These are phyloP conservation scores for Trichophyton rubrum DNA, from an alignment of 2,329 filamentous ascomycete species.

Conservation along the genomic window DNA sequence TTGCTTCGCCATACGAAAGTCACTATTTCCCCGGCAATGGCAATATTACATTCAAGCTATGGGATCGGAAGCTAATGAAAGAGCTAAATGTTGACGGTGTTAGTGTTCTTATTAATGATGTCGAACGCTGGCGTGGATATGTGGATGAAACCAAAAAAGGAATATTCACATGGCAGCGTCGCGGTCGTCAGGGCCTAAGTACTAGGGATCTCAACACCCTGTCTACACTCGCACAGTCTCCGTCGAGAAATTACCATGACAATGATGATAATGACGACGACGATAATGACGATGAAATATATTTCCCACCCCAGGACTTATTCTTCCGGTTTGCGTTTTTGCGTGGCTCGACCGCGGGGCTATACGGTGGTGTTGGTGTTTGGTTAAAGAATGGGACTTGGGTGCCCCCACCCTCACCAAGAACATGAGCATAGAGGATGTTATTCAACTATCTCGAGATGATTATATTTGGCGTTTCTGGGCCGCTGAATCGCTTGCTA, in stretches of 20 bases:
- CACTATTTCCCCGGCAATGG: constrained; percentile 24
- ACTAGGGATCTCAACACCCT: constrained; percentile 14
- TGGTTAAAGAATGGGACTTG: constrained; percentile 20
- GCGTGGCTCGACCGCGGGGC: constrained; percentile 28
- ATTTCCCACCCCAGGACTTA: constrained; percentile 26
- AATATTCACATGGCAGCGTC: constrained; percentile 41
- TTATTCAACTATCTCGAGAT: background rate
- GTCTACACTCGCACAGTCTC: constrained; percentile 7
- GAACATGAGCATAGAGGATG: constrained; percentile 6
- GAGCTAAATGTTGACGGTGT: constrained; percentile 41
- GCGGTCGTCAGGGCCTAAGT: constrained; percentile 30
- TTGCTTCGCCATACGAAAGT: constrained; percentile 23
- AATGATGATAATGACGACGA: constrained; percentile 6
- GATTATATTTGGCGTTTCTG: background rate
- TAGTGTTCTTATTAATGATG: constrained; percentile 50
- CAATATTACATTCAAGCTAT: constrained; percentile 36
- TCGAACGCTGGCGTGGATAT: constrained; percentile 49
- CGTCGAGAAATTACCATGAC: background rate
- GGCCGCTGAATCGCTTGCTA: background rate
- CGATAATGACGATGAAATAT: constrained; percentile 13
- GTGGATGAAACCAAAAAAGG: constrained; percentile 37
- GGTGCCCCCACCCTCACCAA: constrained; percentile 14
- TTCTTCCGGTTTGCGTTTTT: constrained; percentile 39
- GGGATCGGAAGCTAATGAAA: constrained; percentile 29
- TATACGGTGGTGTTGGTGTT: constrained; percentile 29